Percentiles rank a stretch among this genome's conserved stretches.
Evolutionary conservation across 1,284 basidiomycete genomes (phyloP).

Genomic region (Microbotryum silenes-acaulis): DNA sequence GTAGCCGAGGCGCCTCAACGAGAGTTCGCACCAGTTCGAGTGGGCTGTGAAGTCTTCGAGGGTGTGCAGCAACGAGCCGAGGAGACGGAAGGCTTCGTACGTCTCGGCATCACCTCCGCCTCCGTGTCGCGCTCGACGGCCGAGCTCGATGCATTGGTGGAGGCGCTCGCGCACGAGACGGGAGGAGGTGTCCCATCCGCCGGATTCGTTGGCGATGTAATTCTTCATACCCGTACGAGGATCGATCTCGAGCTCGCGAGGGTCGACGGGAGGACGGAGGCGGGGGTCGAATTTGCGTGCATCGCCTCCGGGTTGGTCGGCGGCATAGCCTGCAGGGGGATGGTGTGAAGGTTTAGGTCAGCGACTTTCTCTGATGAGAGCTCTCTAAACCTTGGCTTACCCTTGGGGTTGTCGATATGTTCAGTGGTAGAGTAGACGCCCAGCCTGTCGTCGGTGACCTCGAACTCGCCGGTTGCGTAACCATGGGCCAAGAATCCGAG

Average conservation of each 20-base stretch:
- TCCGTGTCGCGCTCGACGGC: conserved; percentile 32
- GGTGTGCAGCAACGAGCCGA: conserved; percentile 54
- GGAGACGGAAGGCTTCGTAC: conserved; percentile 67
- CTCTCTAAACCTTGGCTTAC: conserved; percentile 40
- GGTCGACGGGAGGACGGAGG: conserved; percentile 66
- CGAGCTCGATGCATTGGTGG: conserved; percentile 59
- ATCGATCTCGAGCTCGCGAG: conserved; percentile 77
- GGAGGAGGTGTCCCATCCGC: conserved; percentile 76
- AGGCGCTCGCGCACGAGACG: conserved; percentile 69
- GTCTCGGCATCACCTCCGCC: conserved; percentile 47
- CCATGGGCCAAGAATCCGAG: conserved; percentile 73
- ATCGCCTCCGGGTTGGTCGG: conserved; percentile 72
- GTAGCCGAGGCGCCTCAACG: conserved; percentile 28
- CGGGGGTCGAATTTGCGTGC: conserved; percentile 69
- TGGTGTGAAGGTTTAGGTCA: conserved; percentile 21
- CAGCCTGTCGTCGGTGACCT: conserved; percentile 78
- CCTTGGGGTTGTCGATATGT: conserved; percentile 55
- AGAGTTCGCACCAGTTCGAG: conserved; percentile 47
- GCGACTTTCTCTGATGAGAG: conserved; percentile 46
- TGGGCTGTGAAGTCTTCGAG: conserved; percentile 83
- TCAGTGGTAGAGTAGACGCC: conserved; percentile 80
- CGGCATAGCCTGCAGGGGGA: conserved; percentile 39
- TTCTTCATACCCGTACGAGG: conserved; percentile 87
- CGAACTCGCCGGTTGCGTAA: conserved; percentile 62
- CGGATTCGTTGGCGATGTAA: conserved; percentile 69